phyloP scores from a whole-genome alignment of 768 basidiomycete genomes.

The Zangia roseola region DNA sequence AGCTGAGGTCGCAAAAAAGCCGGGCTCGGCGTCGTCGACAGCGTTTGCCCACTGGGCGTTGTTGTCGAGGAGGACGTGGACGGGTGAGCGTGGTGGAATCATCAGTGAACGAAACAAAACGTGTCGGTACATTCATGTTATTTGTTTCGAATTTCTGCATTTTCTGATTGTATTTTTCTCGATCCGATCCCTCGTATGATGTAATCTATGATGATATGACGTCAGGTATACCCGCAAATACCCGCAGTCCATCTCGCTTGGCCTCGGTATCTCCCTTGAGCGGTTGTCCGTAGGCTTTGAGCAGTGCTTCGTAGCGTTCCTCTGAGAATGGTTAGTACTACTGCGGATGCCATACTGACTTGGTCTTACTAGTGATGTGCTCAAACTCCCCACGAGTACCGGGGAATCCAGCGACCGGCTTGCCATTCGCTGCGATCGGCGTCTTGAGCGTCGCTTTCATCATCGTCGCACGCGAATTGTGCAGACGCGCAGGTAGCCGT shows the following conservation, averaged over 20 bases:
- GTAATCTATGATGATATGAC: constrained; percentile 3
- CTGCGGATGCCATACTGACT: too few relatives aligned
- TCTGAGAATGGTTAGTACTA: too few relatives aligned
- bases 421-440: constrained; percentile 33
- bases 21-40: constrained; percentile 52
- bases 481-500: constrained; percentile 36
- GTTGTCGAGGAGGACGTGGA: constrained; percentile 35
- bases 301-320: constrained; percentile 40
- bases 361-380: constrained; percentile 43
- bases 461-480: constrained; percentile 33
- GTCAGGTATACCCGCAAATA: constrained; percentile 37
- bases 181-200: constrained; percentile 5
- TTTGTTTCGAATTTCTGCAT: too few relatives aligned
- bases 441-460: constrained; percentile 34
- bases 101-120: neutral
- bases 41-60: constrained; percentile 74
- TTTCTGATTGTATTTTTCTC: too few relatives aligned
- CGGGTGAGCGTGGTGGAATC: neutral
- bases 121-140: too few relatives aligned
- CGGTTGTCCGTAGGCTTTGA: constrained; percentile 35
- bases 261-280: constrained; percentile 40
- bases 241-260: constrained; percentile 38
- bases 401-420: constrained; percentile 37
- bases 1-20: constrained; percentile 60
- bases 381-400: constrained; percentile 42